phyloP scores from a whole-genome alignment of 139 green algal genomes.

The Ulvella scutata region DNA sequence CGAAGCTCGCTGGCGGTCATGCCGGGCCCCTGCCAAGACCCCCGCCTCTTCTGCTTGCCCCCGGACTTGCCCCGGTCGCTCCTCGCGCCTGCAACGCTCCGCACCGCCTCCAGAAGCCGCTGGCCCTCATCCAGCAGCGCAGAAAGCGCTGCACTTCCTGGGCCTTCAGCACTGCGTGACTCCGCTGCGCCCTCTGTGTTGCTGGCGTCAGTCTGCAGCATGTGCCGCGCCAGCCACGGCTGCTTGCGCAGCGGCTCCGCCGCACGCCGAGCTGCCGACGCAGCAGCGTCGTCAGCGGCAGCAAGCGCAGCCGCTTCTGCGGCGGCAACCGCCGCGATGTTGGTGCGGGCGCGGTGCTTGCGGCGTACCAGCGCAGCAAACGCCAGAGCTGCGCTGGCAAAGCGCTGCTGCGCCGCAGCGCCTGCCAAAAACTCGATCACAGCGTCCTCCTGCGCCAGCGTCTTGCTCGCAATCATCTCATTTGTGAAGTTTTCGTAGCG shows the following conservation, averaged over 20 bases:
- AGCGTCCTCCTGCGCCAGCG: conserved; percentile 10
- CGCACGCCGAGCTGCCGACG: neutral
- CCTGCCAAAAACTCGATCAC: conserved; percentile 17
- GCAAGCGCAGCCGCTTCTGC: neutral
- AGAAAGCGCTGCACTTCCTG: neutral
- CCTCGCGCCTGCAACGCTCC: neutral
- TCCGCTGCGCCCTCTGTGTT: neutral
- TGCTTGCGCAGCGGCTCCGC: neutral
- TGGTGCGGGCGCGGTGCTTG: neutral
- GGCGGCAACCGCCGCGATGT: neutral
- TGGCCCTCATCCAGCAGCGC: neutral
- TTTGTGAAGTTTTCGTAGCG: conserved; percentile 19
- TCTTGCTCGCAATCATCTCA: conserved; percentile 18
- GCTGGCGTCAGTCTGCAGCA: neutral
- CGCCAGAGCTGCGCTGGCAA: conserved; percentile 20
- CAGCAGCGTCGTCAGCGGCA: neutral
- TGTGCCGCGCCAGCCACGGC: neutral
- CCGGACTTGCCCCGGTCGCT: neutral
- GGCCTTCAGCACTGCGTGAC: neutral
- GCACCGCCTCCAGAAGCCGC: neutral
- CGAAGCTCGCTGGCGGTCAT: neutral
- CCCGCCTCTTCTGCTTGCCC: neutral
- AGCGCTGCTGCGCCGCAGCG: conserved; percentile 24
- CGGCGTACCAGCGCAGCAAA: conserved; percentile 13
- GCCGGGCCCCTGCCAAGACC: neutral